phyloP scores from a whole-genome alignment of 305 asterid species.

The Rubia tinctorum region DNA sequence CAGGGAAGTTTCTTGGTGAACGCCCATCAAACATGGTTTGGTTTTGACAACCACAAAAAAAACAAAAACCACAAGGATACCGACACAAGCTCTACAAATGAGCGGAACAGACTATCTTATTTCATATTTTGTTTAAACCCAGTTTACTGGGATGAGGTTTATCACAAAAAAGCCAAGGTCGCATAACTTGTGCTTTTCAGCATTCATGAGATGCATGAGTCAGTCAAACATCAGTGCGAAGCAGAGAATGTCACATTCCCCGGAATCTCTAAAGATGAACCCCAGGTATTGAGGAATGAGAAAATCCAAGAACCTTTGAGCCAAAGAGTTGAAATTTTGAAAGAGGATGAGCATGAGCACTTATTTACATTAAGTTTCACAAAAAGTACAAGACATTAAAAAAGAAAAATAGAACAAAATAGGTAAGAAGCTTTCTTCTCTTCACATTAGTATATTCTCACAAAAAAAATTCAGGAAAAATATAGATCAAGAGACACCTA shows the following conservation, averaged over 20 bases:
- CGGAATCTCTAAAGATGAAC: neutral
- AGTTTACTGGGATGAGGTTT: neutral
- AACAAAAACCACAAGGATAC: too few relatives aligned
- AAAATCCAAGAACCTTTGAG: neutral
- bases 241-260: neutral
- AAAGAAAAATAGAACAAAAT: neutral
- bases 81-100: neutral
- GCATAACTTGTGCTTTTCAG: neutral
- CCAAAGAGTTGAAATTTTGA: neutral
- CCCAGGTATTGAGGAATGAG: neutral
- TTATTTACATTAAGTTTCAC: neutral
- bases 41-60: neutral
- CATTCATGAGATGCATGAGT: neutral
- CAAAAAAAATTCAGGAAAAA: neutral
- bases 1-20: neutral
- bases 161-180: neutral
- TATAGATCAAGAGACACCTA: neutral
- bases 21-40: neutral
- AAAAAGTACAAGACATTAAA: neutral
- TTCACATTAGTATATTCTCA: neutral
- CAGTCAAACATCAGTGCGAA: neutral
- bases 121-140: neutral
- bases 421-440: neutral
- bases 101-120: neutral
- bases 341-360: constrained; percentile 1